phyloP scores from a whole-genome alignment of 2,329 filamentous ascomycete species.

The Penicillium sp. region DNA sequence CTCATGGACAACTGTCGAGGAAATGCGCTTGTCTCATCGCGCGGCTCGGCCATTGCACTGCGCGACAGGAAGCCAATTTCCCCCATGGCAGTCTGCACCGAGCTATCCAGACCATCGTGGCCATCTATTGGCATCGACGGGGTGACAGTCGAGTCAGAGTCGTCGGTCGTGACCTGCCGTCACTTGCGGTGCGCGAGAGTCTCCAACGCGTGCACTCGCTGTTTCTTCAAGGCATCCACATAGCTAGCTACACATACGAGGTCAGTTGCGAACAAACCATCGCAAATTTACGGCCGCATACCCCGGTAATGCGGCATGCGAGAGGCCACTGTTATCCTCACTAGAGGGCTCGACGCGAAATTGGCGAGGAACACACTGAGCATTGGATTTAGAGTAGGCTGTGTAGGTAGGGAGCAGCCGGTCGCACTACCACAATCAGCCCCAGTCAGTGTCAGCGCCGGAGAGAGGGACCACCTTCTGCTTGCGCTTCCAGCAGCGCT shows the following conservation, averaged over 20 bases:
- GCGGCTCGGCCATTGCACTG: constrained; percentile 39
- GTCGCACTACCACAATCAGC: constrained; percentile 26
- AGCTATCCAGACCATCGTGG: constrained; percentile 9
- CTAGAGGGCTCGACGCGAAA: constrained; percentile 20
- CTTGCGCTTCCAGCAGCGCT: constrained; percentile 39
- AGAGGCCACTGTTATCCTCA: constrained; percentile 22
- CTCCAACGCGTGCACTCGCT: constrained; percentile 25
- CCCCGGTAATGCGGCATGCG: constrained; percentile 26
- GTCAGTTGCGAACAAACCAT: background rate
- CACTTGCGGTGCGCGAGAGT: constrained; percentile 18
- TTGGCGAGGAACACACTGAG: constrained; percentile 22
- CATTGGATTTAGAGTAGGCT: constrained; percentile 20
- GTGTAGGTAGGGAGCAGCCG: constrained; percentile 24
- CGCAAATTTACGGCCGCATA: background rate
- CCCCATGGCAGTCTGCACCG: constrained; percentile 34
- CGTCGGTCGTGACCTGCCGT: constrained; percentile 1
- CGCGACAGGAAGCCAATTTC: constrained; percentile 38
- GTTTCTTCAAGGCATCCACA: constrained; percentile 28
- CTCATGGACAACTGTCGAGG: constrained; percentile 29
- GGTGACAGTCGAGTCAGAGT: background rate
- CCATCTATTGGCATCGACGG: background rate
- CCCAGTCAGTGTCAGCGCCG: background rate
- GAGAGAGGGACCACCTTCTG: constrained; percentile 30
- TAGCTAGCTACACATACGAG: constrained; percentile 14
- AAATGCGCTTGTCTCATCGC: constrained; percentile 24